Percentiles rank a stretch among this genome's conserved stretches.
Evolutionary conservation across 2,329 filamentous ascomycete genomes (phyloP).

Genomic region (Davidsoniella neocaledoniae): DNA sequence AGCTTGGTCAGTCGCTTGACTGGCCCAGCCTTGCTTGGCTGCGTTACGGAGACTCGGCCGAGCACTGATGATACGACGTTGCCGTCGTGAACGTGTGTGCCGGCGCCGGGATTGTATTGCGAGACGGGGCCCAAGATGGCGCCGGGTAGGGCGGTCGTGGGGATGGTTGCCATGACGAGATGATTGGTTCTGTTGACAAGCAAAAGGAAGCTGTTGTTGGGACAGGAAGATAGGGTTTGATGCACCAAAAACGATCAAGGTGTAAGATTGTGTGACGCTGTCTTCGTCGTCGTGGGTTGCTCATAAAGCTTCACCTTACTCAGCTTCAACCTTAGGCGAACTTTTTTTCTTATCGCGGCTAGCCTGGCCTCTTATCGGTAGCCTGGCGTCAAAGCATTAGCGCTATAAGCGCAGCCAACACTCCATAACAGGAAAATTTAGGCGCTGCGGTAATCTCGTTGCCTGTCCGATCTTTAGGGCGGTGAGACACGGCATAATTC

Average conservation of each 20-base stretch:
- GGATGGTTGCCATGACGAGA: slow-evolving; percentile 12
- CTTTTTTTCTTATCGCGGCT: slow-evolving; percentile 9
- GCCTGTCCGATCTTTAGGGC: background rate
- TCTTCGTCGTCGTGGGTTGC: too few species aligned
- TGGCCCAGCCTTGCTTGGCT: slow-evolving; percentile 31
- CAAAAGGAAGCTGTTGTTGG: background rate
- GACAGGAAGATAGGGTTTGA: background rate
- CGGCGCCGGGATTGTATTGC: slow-evolving; percentile 57
- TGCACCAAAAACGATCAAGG: background rate
- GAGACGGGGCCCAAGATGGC: slow-evolving; percentile 54
- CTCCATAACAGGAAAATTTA: background rate
- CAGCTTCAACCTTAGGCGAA: background rate
- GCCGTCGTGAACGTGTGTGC: slow-evolving; percentile 64
- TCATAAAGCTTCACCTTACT: background rate
- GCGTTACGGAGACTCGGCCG: slow-evolving; percentile 45
- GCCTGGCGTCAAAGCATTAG: too few species aligned
- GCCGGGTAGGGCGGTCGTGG: slow-evolving; percentile 60
- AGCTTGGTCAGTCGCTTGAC: slow-evolving; percentile 44
- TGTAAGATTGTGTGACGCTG: too few species aligned
- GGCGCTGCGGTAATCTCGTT: background rate
- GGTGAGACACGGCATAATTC: slow-evolving; percentile 13
- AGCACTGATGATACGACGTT: slow-evolving; percentile 70
- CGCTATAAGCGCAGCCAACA: background rate
- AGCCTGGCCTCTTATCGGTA: background rate
- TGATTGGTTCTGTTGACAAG: background rate